phyloP scores from a whole-genome alignment of 352 stramenopile genomes.

The Achlya hypogyna region DNA sequence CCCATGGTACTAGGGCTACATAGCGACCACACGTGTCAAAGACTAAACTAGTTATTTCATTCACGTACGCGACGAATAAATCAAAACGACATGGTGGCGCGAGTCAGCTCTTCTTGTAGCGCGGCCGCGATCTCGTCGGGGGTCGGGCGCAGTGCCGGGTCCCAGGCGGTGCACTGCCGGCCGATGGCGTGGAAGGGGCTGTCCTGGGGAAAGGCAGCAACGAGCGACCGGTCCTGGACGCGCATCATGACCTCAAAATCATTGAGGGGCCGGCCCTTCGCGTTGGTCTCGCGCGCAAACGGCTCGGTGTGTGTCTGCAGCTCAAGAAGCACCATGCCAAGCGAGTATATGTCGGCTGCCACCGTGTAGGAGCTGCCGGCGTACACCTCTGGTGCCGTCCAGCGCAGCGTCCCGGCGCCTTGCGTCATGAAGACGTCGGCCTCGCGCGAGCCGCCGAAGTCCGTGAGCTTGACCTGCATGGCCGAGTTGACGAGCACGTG shows the following conservation, averaged over 20 bases:
- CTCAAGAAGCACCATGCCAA: conserved; percentile 17
- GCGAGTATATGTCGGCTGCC: conserved; percentile 17
- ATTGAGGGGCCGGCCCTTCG: conserved; percentile 6
- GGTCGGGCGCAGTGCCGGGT: background rate
- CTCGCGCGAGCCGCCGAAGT: conserved; percentile 10
- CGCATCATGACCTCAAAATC: conserved; percentile 16
- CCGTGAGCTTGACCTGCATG: conserved; percentile 14
- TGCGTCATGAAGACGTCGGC: conserved; percentile 7
- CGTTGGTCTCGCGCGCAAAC: background rate
- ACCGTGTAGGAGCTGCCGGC: conserved; percentile 6
- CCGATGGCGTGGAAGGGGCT: background rate
- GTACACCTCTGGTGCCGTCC: conserved; percentile 14
- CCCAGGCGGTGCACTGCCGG: background rate
- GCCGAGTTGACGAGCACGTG: conserved; percentile 10
- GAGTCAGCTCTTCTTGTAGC: background rate
- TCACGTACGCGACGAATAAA: background rate
- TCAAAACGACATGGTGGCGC: conserved; percentile 4
- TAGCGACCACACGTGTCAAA: background rate
- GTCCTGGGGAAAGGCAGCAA: background rate
- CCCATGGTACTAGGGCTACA: background rate
- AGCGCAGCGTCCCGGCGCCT: conserved; percentile 5
- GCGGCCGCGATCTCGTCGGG: background rate
- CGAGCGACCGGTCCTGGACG: background rate
- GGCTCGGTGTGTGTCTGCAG: background rate
- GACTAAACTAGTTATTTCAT: background rate